phyloP scores from a whole-genome alignment of 1,284 basidiomycete genomes.

The Marasmius fiardii region DNA sequence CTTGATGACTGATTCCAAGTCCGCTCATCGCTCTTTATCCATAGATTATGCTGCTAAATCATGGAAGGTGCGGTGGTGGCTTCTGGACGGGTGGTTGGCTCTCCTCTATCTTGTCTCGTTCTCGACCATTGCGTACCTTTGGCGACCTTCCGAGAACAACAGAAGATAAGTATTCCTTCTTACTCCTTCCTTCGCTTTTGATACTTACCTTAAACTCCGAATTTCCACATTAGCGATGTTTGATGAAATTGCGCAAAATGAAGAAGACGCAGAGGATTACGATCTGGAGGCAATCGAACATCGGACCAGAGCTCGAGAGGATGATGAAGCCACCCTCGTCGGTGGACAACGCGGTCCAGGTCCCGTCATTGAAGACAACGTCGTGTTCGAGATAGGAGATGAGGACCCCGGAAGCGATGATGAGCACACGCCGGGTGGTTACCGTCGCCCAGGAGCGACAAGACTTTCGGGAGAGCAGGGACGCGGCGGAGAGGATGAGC shows the following conservation, averaged over 20 bases:
- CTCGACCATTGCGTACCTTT: constrained; percentile 81
- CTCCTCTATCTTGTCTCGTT: constrained; percentile 85
- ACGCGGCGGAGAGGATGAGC: constrained; percentile 48
- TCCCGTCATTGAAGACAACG: constrained; percentile 58
- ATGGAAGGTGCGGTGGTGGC: constrained; percentile 95
- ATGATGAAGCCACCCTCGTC: constrained; percentile 67
- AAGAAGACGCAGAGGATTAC: constrained; percentile 91
- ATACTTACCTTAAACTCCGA: constrained; percentile 24
- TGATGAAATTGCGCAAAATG: constrained; percentile 84
- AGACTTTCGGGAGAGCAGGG: constrained; percentile 47
- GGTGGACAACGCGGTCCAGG: constrained; percentile 47
- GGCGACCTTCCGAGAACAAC: constrained; percentile 93
- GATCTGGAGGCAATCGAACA: constrained; percentile 75
- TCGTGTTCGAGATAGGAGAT: constrained; percentile 92
- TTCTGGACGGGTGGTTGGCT: constrained; percentile 94
- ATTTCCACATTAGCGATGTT: constrained; percentile 75
- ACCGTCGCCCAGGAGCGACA: constrained; percentile 37
- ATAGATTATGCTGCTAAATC: constrained; percentile 89
- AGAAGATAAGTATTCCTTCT: constrained; percentile 62
- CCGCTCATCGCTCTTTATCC: background rate
- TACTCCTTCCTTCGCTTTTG: constrained; percentile 2
- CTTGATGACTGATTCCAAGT: constrained; percentile 2
- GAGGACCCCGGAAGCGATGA: constrained; percentile 62
- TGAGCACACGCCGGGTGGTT: constrained; percentile 55
- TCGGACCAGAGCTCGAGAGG: constrained; percentile 49